Evolutionary conservation across 2,329 filamentous ascomycete genomes (phyloP), one percentile per base, ranked within the genome.

Genomic region (Aspergillus clavatus): DNA sequence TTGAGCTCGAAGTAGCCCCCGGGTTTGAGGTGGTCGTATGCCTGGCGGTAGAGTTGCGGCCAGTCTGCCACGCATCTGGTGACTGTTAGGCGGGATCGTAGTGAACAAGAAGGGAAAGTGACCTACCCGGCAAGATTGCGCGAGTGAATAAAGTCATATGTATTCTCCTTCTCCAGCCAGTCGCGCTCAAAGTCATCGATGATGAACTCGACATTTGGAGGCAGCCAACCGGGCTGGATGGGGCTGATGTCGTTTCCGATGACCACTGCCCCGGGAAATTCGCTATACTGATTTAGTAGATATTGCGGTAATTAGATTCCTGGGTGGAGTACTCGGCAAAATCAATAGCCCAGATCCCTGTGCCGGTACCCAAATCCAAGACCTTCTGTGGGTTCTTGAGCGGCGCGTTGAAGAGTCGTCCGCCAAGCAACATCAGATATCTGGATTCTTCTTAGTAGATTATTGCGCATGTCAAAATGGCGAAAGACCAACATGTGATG

Each of bases 181-280:
- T 55, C 55, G 18, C 52, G 40, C 26, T 59, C 57, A 18, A 53
- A 46, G 36, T 66, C 62, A 28, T 64, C 59, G 14, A 66, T 54
- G 12, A 62, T 53, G 37, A 66, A 65, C 12, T 49, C 38, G 11
- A 56, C 50, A 43, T 66, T 66, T 4, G 59, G 60, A n/a, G 61
- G 60, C 18, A 43, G 48, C 53, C 53, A 72, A 45, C 62, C 58
- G 5, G 73, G 74, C 50, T 77, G 74, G 41, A 76, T 76, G 23
- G 74, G 72, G 1, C 69, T 72, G 23, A 76, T 66, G 50, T 77
- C 73, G 8, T 66, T 72, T 27, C 74, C 75, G 1, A 69, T 66
- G 33, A 78, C 67, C 24, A 65, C 57, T 14, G 72, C 69, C 11
- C 57, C 59, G 7, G 67, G 65, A 41, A 65, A 59, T 26, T 26